Evolutionary conservation across 2,329 filamentous ascomycete genomes (phyloP), one percentile per base, ranked within the genome.

Genomic region (Purpureocillium lavendulum): DNA sequence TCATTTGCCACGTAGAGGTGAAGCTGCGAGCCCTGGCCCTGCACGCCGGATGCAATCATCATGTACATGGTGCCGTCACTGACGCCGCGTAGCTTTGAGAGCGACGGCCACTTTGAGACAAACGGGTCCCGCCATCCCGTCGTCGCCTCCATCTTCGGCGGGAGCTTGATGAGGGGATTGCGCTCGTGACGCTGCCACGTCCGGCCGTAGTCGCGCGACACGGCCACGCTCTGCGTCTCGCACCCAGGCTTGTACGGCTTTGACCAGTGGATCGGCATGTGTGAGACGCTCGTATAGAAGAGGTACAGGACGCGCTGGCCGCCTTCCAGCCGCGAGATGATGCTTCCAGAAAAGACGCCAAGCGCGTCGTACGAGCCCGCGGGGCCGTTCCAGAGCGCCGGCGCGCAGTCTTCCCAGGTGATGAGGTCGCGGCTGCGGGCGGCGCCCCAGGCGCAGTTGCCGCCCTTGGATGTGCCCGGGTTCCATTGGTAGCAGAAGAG

Each of bases 251-350:
- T 62, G 42, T 70, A 69, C 7, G 55, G 53, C 18, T 67, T 58
- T 7, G 61, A 66, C 64, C 64, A 68, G 31, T 64, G 59, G n/a
- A 69, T 66, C 0, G 65, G 65, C 11, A 66, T 43, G 43, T 58
- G 62, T n/a, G 58, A 59, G 11, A 68, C 62, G 6, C 60, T 61
- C 7, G 66, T 66, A 42, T 69, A 69, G 3, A 24, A 67, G 45
- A 7, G 62, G 64, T n/a, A 64, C 56, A 29, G 52, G 4, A 48
- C 30, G 16, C 44, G 32, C 42, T 38, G 58, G 14, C 61, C 63
- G 12, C 62, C 57, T 10, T 26, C 21, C 13, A 64, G 60, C 4
- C 43, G 51, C 9, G 65, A 63, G 26, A 66, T 62, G n/a, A 66
- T 62, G 15, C 56, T 58, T 5, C 66, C 65, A 30, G 67, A 65